These are phyloP conservation scores for Lactarius hengduanensis DNA, from an alignment of 768 basidiomycete genomes.

Conservation along the genomic window DNA sequence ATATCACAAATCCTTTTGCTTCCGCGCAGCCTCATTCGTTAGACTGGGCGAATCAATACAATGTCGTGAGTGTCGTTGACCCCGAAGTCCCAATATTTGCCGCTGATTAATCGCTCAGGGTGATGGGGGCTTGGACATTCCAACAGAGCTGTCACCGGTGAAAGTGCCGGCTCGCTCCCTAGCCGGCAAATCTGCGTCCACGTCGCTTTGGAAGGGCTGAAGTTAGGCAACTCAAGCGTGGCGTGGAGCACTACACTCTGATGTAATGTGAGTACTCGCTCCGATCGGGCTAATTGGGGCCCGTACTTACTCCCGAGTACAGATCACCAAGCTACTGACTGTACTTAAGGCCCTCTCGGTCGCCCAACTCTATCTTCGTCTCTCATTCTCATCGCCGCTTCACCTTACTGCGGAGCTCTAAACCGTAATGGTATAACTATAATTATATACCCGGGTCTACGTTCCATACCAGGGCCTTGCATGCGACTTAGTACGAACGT, in stretches of 20 bases:
- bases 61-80: conserved; percentile 15
- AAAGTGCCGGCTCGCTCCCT: conserved; percentile 25
- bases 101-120: conserved; percentile 20
- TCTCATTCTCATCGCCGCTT: not conserved
- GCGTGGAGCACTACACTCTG: not conserved
- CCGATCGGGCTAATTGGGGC: not conserved
- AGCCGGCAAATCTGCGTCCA: conserved; percentile 12
- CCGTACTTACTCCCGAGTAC: not conserved
- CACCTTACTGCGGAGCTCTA: not conserved
- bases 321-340: not conserved
- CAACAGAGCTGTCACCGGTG: conserved; percentile 26
- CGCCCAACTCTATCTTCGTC: not conserved
- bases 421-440: not conserved
- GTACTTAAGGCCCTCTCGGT: not conserved
- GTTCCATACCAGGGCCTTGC: not conserved
- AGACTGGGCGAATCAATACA: conserved; percentile 26
- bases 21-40: conserved; percentile 19
- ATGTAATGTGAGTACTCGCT: not conserved
- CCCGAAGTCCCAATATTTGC: not conserved
- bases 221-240: not conserved
- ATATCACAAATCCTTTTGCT: conserved; percentile 19
- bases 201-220: conserved; percentile 16
- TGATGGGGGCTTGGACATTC: conserved; percentile 22
- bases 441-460: not conserved
- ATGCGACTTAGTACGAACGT: not conserved